Evolutionary conservation across 108 stramenopile genomes (phyloP).

Genomic region (Pseudonitzschia multiseries): DNA sequence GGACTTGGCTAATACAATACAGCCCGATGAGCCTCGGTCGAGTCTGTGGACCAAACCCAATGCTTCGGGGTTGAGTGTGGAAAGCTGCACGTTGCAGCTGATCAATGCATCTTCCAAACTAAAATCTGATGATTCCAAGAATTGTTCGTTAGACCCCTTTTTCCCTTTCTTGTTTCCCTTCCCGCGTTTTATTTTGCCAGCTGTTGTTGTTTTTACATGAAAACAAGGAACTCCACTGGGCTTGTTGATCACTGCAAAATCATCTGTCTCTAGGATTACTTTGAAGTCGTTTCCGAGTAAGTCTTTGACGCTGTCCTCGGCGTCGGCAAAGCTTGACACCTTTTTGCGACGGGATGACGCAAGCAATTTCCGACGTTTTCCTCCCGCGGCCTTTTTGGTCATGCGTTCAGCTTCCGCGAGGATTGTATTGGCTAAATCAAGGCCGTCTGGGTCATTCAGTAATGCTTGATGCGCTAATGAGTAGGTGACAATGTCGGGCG

Average conservation of each 20-base stretch:
- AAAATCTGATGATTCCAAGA: constrained; percentile 33
- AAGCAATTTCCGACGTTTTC: constrained; percentile 58
- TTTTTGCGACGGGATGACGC: constrained; percentile 45
- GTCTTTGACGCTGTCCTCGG: constrained; percentile 34
- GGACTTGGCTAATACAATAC: constrained; percentile 68
- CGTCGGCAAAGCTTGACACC: constrained; percentile 17
- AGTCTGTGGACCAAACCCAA: constrained; percentile 77
- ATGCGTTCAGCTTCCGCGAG: constrained; percentile 46
- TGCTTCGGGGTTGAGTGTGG: constrained; percentile 64
- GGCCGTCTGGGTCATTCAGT: constrained; percentile 7
- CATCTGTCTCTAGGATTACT: constrained; percentile 57
- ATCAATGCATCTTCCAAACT: constrained; percentile 76
- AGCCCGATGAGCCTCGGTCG: constrained; percentile 78
- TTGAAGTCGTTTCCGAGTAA: constrained; percentile 52
- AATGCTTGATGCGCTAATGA: constrained; percentile 20
- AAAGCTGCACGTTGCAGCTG: constrained; percentile 50
- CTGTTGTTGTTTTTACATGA: constrained; percentile 58
- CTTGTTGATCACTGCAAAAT: constrained; percentile 61
- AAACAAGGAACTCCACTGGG: constrained; percentile 70
- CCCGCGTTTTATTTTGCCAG: constrained; percentile 50
- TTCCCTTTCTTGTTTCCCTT: constrained; percentile 29
- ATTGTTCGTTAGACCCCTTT: not conserved
- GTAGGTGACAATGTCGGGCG: constrained; percentile 39
- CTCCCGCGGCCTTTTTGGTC: constrained; percentile 64
- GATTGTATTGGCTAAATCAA: constrained; percentile 31